Evolutionary conservation across 768 basidiomycete genomes (phyloP).

Genomic region (Boletus rufocinnamomeus): DNA sequence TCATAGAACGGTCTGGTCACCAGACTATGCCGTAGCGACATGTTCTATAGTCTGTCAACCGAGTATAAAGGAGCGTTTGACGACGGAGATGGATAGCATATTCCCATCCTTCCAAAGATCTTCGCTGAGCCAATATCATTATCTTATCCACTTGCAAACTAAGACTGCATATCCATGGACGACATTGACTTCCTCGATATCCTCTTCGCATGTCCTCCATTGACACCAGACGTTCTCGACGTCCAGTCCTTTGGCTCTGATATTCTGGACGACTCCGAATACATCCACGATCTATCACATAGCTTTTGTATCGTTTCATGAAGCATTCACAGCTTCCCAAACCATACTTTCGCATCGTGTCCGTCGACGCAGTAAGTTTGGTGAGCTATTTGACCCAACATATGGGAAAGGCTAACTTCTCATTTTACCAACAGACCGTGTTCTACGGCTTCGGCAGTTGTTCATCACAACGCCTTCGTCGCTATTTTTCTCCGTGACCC

Average conservation of each 20-base stretch:
- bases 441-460: constrained; percentile 14
- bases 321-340: neutral
- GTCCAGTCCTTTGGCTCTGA: neutral
- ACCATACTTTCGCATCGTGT: neutral
- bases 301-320: constrained; percentile 8
- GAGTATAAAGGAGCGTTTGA: neutral
- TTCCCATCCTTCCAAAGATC: neutral
- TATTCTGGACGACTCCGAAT: neutral
- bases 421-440: neutral
- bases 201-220: neutral
- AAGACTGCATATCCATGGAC: constrained; percentile 9
- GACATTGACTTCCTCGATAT: neutral
- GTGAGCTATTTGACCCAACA: neutral
- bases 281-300: neutral
- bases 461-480: constrained; percentile 9
- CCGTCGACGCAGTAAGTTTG: neutral
- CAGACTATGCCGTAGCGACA: too few relatives aligned
- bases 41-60: neutral
- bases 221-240: neutral
- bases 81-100: neutral
- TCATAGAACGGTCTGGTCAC: too few relatives aligned
- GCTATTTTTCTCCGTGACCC: constrained; percentile 1
- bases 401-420: constrained; percentile 3
- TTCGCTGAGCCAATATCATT: neutral
- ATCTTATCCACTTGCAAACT: neutral